Conservation (phyloP, 495 filamentous ascomycete genomes). For the Staphylotrichum tortipilum region DNA sequence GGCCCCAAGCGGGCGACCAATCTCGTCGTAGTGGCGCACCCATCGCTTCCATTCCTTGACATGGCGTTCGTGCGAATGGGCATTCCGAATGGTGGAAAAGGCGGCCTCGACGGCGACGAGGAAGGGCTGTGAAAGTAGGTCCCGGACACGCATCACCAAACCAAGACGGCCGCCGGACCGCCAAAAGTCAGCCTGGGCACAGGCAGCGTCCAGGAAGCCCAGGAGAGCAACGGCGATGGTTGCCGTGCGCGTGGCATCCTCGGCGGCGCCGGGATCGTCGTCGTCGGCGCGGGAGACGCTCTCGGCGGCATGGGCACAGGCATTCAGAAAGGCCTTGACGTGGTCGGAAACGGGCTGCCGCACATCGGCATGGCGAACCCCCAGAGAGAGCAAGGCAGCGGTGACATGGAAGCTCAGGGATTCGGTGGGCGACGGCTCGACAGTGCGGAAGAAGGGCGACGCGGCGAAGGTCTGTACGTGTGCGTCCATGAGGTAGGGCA, state of each 20-base stretch:
- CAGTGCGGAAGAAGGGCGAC: slow-evolving; percentile 71
- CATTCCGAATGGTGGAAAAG: slow-evolving; percentile 71
- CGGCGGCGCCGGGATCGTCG: slow-evolving; percentile 45
- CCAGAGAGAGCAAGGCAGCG: slow-evolving; percentile 68
- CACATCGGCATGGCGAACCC: slow-evolving; percentile 56
- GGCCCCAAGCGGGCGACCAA: slow-evolving; percentile 76
- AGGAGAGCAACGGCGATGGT: slow-evolving; percentile 72
- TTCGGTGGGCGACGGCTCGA: slow-evolving; percentile 88
- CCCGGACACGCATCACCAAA: slow-evolving; percentile 58
- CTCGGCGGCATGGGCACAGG: slow-evolving; percentile 47
- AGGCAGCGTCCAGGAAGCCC: slow-evolving; percentile 77
- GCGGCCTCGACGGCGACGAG: slow-evolving; percentile 76
- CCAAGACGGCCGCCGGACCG: slow-evolving; percentile 56
- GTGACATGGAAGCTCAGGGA: slow-evolving; percentile 69
- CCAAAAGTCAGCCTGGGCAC: slow-evolving; percentile 73
- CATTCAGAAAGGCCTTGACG: slow-evolving; percentile 58
- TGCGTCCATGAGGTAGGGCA: slow-evolving; percentile 74
- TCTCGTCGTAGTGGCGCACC: slow-evolving; percentile 68
- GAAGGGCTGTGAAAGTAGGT: slow-evolving; percentile 72
- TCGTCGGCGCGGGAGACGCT: slow-evolving; percentile 37
- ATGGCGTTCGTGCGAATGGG: slow-evolving; percentile 41
- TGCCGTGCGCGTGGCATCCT: slow-evolving; percentile 59
- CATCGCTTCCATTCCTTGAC: slow-evolving; percentile 73
- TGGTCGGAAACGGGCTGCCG: slow-evolving; percentile 51
- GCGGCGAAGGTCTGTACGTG: slow-evolving; percentile 65